Evolutionary conservation across 768 basidiomycete species (phyloP).

Genomic region (Strobilomyces dryophilus): DNA sequence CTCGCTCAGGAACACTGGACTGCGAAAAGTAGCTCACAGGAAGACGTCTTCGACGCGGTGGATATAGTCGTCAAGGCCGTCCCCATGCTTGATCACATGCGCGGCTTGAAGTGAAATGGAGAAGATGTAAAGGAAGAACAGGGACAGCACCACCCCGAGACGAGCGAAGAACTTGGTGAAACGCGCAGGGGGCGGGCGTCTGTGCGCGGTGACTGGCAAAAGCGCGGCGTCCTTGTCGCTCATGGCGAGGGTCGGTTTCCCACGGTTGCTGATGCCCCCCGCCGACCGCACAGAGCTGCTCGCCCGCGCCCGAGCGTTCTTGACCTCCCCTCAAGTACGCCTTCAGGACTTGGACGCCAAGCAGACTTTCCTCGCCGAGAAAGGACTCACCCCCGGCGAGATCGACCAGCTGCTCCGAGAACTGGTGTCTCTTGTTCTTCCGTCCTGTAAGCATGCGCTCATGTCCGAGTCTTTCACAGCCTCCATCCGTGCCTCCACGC

Average conservation of each 20-base stretch:
- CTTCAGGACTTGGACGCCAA: constrained; percentile 54
- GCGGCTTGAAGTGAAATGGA: background rate
- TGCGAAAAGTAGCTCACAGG: constrained; percentile 28
- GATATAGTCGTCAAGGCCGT: constrained; percentile 11
- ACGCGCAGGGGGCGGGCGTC: background rate
- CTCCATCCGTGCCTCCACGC: constrained; percentile 60
- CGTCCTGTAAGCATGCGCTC: background rate
- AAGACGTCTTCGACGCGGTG: constrained; percentile 28
- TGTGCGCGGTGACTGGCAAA: constrained; percentile 7
- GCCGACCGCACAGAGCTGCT: constrained; percentile 42
- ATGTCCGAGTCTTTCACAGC: constrained; percentile 20
- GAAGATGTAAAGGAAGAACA: constrained; percentile 10
- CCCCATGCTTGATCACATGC: background rate
- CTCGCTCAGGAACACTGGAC: background rate
- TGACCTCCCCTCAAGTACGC: constrained; percentile 61
- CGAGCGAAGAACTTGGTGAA: constrained; percentile 4
- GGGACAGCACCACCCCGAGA: constrained; percentile 3
- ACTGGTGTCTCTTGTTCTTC: constrained; percentile 37
- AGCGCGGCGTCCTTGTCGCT: constrained; percentile 3
- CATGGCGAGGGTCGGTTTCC: constrained; percentile 4
- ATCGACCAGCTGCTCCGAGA: constrained; percentile 56
- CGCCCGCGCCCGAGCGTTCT: constrained; percentile 56
- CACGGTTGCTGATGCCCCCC: background rate
- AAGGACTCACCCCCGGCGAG: constrained; percentile 61
- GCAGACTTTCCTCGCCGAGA: constrained; percentile 62